These are phyloP conservation scores for Phycomyces blakesleeanus DNA, from an alignment of 192 early-diverging fungal genomes.

Conservation along the genomic window DNA sequence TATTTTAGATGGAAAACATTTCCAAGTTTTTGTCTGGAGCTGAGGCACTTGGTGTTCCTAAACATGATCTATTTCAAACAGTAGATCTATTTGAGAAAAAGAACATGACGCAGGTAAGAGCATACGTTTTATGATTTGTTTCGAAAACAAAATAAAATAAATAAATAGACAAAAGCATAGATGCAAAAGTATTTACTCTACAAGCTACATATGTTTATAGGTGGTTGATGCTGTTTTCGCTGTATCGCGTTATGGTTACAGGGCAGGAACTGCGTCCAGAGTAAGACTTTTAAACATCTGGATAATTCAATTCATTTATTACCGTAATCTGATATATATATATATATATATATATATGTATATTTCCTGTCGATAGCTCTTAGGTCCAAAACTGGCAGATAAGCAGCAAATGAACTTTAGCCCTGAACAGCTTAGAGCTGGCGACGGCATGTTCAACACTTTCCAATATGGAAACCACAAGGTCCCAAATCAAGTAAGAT, in stretches of 20 bases:
- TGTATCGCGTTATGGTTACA: constrained; percentile 63
- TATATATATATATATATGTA: too few relatives aligned
- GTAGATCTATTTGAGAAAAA: constrained; percentile 79
- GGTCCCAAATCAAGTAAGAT: constrained; percentile 48
- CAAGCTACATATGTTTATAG: constrained; percentile 1
- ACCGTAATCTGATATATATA: too few relatives aligned
- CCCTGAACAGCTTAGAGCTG: constrained; percentile 55
- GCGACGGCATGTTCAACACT: constrained; percentile 53
- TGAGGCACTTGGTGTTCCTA: constrained; percentile 63
- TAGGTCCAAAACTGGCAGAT: constrained; percentile 75
- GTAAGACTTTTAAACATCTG: constrained; percentile 27
- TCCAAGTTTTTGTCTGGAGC: constrained; percentile 61
- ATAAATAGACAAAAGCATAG: too few relatives aligned
- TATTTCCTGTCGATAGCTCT: too few relatives aligned
- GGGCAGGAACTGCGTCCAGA: constrained; percentile 46
- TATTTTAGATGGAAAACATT: constrained; percentile 78
- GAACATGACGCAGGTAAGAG: constrained; percentile 50
- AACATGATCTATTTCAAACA: constrained; percentile 75
- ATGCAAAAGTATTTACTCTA: too few relatives aligned
- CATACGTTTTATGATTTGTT: background rate
- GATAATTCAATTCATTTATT: background rate
- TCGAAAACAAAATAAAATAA: too few relatives aligned
- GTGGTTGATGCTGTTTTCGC: constrained; percentile 75
- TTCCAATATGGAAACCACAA: constrained; percentile 45
- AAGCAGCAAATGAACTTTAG: constrained; percentile 60